Conservation (phyloP, 768 basidiomycete species). For the Tylopilus felleus region DNA sequence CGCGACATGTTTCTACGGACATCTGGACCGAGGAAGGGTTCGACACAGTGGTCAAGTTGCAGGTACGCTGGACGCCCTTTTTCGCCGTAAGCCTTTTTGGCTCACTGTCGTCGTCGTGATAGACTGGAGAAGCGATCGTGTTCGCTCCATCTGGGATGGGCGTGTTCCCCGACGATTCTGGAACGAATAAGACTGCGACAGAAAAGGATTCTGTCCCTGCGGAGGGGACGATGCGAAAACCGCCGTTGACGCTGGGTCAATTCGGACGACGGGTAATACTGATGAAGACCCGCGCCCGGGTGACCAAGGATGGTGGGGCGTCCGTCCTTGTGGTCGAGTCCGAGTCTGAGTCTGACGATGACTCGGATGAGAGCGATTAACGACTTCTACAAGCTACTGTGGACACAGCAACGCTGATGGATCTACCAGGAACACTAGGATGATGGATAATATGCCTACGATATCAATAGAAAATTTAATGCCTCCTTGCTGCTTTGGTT, state of each 20-base stretch:
- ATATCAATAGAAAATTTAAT: no score
- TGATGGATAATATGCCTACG: neutral
- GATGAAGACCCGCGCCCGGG: conserved; percentile 53
- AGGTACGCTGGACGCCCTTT: conserved; percentile 37
- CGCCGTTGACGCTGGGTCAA: conserved; percentile 30
- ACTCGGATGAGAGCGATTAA: no score
- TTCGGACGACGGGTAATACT: conserved; percentile 56
- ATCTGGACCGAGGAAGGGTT: conserved; percentile 54
- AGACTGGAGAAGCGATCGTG: conserved; percentile 68
- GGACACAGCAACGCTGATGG: no score
- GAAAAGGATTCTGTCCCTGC: neutral
- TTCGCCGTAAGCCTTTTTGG: neutral
- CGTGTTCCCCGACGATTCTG: conserved; percentile 27
- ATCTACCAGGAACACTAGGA: neutral
- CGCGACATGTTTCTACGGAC: conserved; percentile 58
- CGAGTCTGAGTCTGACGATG: neutral
- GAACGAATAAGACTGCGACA: neutral
- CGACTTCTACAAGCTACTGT: no score
- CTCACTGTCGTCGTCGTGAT: conserved; percentile 1
- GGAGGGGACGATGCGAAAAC: conserved; percentile 36
- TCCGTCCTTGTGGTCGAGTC: conserved; percentile 41
- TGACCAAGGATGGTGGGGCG: conserved; percentile 59
- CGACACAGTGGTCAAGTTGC: conserved; percentile 55
- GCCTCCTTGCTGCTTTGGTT: no score
- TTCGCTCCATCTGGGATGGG: conserved; percentile 58